Base-by-base conservation (phyloP, 164 flowering plant genomes). In the Piper longum region DNA sequence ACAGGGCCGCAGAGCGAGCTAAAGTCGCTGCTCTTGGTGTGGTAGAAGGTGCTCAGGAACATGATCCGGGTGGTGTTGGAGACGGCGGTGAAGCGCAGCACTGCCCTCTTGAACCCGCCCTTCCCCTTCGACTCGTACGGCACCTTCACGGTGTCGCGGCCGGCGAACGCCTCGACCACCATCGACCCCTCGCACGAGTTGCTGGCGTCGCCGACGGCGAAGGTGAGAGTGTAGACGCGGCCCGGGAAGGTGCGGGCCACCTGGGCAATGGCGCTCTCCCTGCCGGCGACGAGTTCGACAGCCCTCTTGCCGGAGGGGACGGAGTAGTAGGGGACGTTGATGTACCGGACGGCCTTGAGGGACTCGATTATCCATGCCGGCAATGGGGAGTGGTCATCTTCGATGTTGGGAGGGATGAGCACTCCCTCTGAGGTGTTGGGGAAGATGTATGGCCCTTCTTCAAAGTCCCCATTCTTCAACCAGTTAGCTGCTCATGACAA, bases 291-390 rank as follows among this genome's bases (percentile, higher is more conserved):
- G 0, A 88, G 85, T 54, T 91, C 97, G 2, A 91, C 71, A 0
- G 86, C 97, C n/a, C 91, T 67, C 57, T 72, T 77, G 18, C 93
- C 97, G 43, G 76, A 69, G 0, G 97, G 96, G 0, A 88, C 89
- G 0, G 80, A 11, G 66, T 79, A 88, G 71, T 91, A 93, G 2
- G 59, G 77, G 0, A 78, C 69, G 63, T 91, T 96, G 0, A 91
- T 70, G 86, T 85, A 91, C 57, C 83, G 85, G 0, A 91, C 96
- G 0, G 93, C 96, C 62, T 91, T 91, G 1, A 85, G 85, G 16
- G 97, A 91, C 19, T 85, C 93, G 19, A 91, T 57, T 70, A 79
- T 84, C 97, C 97, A 91, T 0, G 86, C 89, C 0, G 88, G 88
- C 12, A 88, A 54, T 2, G 97, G 93, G 43, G 88, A 80, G 69